Base-by-base conservation (phyloP, 1,139 yeast genomes). In the Debaryomycetaceae sp. region DNA sequence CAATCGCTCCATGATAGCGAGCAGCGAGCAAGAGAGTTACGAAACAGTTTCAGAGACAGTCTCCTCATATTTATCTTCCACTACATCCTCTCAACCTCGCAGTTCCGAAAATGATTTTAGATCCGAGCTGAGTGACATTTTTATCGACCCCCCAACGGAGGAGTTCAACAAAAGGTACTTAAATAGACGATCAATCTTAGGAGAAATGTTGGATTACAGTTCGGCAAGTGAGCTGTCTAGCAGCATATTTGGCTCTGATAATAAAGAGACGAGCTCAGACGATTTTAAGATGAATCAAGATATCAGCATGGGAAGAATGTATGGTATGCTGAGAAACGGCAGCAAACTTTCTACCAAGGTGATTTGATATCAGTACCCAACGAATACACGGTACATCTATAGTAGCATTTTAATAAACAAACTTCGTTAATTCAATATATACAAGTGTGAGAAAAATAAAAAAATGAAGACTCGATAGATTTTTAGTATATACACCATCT, bases 201-300 rank as follows among this genome's bases (percentile, higher is more conserved):
- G 76, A 22, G 78, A 73, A 13, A 73, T 74, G 79, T 61, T 74
- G 45, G 78, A 72, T 45, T 72, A 72, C 47, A 67, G 63, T 31
- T 72, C 77, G 1, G 70, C 63, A 38, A 58, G 54, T n/a, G 64
- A 56, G 24, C 42, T 40, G 41, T 35, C 34, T 34, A 22, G 17
- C 11, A 23, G 34, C 33, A 11, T 11, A 11, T 27, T 4, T 8
- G 11, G 31, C 11, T 8, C 31, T 27, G 11, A 11, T 3, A 8
- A 27, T 27, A 27, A 27, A 11, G 31, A 11, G 11, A 27, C 31
- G 11, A 27, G 31, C 31, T 27, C 31, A 27, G 31, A 27, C 8
- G 31, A 27, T 7, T 27, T 56, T 42, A 38, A 48, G 4, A 42
- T 48, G 7, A 50, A 48, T 13, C 52, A 57, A 1, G 53, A 52